phyloP scores from a whole-genome alignment of 1,284 basidiomycete species.

The Cryptococcus deneoformans region DNA sequence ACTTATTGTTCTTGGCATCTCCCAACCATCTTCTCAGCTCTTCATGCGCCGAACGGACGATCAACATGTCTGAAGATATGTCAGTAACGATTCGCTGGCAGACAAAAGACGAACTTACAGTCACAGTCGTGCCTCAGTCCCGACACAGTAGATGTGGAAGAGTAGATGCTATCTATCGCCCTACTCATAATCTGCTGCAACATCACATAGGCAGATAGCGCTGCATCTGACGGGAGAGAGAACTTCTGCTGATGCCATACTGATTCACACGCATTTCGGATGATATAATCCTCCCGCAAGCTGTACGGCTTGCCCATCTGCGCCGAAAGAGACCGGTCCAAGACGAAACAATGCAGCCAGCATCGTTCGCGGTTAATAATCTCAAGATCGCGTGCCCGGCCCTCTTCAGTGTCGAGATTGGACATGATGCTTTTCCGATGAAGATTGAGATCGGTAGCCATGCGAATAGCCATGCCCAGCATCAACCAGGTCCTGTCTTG shows the following conservation, averaged over 20 bases:
- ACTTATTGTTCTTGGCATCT: neutral
- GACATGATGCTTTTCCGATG: conserved; percentile 78
- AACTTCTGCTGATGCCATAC: conserved; percentile 58
- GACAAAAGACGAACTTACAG: conserved; percentile 53
- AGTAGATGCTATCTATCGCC: conserved; percentile 85
- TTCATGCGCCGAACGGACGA: conserved; percentile 45
- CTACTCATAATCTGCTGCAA: conserved; percentile 83
- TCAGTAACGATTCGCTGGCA: neutral
- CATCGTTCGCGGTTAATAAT: conserved; percentile 91
- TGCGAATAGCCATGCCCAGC: conserved; percentile 76
- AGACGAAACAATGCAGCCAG: conserved; percentile 86
- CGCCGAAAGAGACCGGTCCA: conserved; percentile 86
- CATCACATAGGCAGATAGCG: conserved; percentile 54
- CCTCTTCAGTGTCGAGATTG: conserved; percentile 70
- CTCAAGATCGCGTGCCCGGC: conserved; percentile 47
- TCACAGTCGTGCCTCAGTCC: conserved; percentile 85
- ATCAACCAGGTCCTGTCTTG: conserved; percentile 95
- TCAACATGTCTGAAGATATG: conserved; percentile 32
- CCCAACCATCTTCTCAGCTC: conserved; percentile 37
- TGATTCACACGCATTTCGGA: conserved; percentile 76
- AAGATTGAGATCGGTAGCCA: conserved; percentile 94
- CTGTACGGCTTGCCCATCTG: conserved; percentile 55
- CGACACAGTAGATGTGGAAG: conserved; percentile 72
- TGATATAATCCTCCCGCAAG: conserved; percentile 64
- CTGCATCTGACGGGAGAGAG: conserved; percentile 60